A percentile compares a stretch with the other conserved stretches of the same genome.
Conservation (phyloP, 331 rosid genomes). For the Malus hybrid region DNA sequence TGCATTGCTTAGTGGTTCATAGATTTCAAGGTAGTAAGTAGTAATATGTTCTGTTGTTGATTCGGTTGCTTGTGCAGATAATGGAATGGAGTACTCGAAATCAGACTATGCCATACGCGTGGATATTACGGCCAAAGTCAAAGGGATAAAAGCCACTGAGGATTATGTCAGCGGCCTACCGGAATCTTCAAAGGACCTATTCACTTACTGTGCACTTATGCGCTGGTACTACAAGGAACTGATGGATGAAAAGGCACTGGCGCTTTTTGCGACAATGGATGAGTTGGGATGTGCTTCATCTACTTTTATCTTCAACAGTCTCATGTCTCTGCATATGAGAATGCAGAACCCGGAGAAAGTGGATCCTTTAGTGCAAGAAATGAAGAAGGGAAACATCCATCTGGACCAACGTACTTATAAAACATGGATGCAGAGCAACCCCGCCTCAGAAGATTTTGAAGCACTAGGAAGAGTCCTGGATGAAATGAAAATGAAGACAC, state of each 20-base stretch:
- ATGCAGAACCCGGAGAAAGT: constrained; percentile 51
- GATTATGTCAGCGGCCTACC: constrained; percentile 41
- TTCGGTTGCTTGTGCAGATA: constrained; percentile 34
- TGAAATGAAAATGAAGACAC: constrained; percentile 53
- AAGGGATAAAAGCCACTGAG: constrained; percentile 65
- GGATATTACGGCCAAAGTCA: constrained; percentile 57
- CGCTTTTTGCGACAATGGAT: constrained; percentile 44
- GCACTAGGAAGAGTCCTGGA: constrained; percentile 47
- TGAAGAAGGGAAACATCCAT: constrained; percentile 56
- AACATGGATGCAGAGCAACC: constrained; percentile 70
- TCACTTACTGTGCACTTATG: constrained; percentile 60
- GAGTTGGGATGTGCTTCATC: constrained; percentile 33
- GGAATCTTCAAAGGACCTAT: constrained; percentile 36
- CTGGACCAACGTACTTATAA: constrained; percentile 29
- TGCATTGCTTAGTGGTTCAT: neutral
- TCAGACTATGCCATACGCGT: constrained; percentile 44
- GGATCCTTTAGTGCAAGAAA: constrained; percentile 28
- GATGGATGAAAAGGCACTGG: constrained; percentile 53
- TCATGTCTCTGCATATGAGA: constrained; percentile 63
- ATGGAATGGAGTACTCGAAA: constrained; percentile 67
- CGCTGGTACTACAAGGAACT: constrained; percentile 57
- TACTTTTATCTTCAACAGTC: constrained; percentile 40
- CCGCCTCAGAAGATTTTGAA: constrained; percentile 34
- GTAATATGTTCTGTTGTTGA: neutral
- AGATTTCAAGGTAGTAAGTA: neutral